Evolutionary conservation across 108 stramenopile genomes (phyloP).

Genomic region (Cyclotella kingstonii): DNA sequence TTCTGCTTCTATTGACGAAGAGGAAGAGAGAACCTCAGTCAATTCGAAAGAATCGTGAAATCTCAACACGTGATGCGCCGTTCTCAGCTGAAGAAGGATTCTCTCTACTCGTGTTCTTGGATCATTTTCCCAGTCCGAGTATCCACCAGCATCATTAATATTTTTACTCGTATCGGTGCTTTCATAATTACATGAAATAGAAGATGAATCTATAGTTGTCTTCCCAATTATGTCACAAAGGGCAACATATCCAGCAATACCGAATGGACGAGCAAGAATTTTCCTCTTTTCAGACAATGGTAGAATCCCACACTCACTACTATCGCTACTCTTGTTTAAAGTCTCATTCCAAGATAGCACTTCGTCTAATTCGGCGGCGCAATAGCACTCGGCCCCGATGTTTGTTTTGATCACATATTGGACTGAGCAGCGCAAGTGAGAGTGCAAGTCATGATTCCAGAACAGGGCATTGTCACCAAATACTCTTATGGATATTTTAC

Average conservation of each 20-base stretch:
- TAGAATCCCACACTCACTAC: too few relatives aligned
- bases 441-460: background rate
- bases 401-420: slow-evolving; percentile 55
- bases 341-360: slow-evolving; percentile 32
- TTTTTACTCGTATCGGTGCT: too few relatives aligned
- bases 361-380: slow-evolving; percentile 55
- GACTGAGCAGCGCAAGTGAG: slow-evolving; percentile 1
- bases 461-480: slow-evolving; percentile 41
- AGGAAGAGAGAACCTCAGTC: slow-evolving; percentile 23
- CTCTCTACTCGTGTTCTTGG: slow-evolving; percentile 10
- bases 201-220: too few relatives aligned
- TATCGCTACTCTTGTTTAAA: too few relatives aligned
- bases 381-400: slow-evolving; percentile 63
- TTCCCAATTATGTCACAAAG: slow-evolving; percentile 5
- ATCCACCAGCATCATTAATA: too few relatives aligned
- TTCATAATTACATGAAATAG: too few relatives aligned
- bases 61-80: slow-evolving; percentile 58
- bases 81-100: slow-evolving; percentile 40
- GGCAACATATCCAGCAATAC: slow-evolving; percentile 64
- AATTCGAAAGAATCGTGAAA: slow-evolving; percentile 65
- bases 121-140: background rate
- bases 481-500: slow-evolving; percentile 8
- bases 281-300: slow-evolving; percentile 9
- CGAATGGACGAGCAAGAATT: slow-evolving; percentile 50
- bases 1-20: too few relatives aligned